A percentile compares a stretch with the other conserved stretches of the same genome.
phyloP scores from a whole-genome alignment of 371 early-diverging fungal genomes.

The Mortierella sp. region DNA sequence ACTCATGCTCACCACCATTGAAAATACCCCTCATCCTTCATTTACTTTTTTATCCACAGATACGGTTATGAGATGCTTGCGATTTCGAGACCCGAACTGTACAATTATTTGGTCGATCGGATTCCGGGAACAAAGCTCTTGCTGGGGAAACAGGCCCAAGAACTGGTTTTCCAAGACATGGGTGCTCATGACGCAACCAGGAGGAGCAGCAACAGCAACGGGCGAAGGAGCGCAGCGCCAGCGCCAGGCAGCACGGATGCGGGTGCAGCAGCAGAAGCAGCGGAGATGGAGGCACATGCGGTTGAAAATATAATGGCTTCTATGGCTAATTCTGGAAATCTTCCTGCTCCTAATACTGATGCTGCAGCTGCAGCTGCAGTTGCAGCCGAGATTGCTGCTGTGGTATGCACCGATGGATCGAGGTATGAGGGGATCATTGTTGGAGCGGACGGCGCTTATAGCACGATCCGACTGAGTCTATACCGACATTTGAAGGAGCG shows the following conservation, averaged over 20 bases:
- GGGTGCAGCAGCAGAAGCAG: not conserved
- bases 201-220: no score
- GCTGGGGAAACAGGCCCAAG: constrained; percentile 35
- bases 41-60: constrained; percentile 12
- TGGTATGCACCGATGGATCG: constrained; percentile 34
- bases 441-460: constrained; percentile 47
- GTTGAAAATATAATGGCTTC: not conserved
- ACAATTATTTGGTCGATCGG: constrained; percentile 33
- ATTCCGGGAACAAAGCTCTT: constrained; percentile 30
- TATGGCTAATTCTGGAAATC: not conserved
- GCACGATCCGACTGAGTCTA: constrained; percentile 33
- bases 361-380: not conserved
- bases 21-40: no score
- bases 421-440: constrained; percentile 36
- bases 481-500: constrained; percentile 31
- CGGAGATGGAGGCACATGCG: not conserved
- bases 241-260: not conserved
- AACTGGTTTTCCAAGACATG: constrained; percentile 17
- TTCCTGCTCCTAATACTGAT: not conserved
- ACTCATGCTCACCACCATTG: no score
- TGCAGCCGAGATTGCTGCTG: not conserved
- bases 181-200: constrained; percentile 6
- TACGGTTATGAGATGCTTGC: constrained; percentile 25
- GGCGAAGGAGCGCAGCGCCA: not conserved
- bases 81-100: constrained; percentile 48